Evolutionary conservation across 2,329 filamentous ascomycete genomes (phyloP).

Genomic region (Fusarium pseudoanthophilum): DNA sequence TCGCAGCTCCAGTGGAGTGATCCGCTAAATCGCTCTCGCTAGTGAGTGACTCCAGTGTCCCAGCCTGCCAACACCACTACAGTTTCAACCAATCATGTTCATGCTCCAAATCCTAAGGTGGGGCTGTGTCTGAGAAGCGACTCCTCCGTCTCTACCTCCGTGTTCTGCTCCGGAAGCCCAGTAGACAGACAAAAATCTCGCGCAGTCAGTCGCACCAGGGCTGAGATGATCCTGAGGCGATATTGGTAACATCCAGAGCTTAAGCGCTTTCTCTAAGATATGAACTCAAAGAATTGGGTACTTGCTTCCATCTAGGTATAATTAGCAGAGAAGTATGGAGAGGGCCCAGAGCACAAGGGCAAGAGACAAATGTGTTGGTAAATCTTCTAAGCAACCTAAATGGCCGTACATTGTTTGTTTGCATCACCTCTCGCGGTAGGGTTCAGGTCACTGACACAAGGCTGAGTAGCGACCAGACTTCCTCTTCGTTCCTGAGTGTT

Average conservation of each 20-base stretch:
- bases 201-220: fast-evolving
- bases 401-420: too few species aligned
- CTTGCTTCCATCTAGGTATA: too few species aligned
- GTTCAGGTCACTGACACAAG: too few species aligned
- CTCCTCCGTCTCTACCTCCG: background rate
- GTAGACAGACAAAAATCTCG: too few species aligned
- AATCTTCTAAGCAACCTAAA: too few species aligned
- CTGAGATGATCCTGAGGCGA: fast-evolving
- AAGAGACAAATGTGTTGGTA: too few species aligned
- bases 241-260: background rate
- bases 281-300: background rate
- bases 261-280: fast-evolving
- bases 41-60: background rate
- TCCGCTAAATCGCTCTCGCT: background rate
- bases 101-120: fast-evolving
- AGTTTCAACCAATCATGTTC: background rate
- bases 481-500: too few species aligned
- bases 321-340: too few species aligned
- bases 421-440: too few species aligned
- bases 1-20: background rate
- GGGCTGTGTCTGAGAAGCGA: background rate
- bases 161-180: too few species aligned
- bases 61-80: background rate
- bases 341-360: too few species aligned
- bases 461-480: too few species aligned